Conservation (phyloP, 768 basidiomycete species). For the Clitopilus passeckerianus region DNA sequence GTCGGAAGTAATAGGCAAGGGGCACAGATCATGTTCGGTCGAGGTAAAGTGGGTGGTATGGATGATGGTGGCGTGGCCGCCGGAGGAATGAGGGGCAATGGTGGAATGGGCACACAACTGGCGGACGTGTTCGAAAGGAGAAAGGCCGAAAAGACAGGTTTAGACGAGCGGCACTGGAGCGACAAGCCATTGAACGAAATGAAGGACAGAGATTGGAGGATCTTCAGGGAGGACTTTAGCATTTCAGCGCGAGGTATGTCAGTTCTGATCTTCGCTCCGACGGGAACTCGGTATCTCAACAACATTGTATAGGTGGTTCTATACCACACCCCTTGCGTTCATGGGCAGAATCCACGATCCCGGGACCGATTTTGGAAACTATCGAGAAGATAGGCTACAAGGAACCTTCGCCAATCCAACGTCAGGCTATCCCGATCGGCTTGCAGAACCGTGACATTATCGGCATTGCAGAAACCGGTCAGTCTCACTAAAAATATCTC, state of each 20-base stretch:
- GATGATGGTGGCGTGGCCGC: constrained; percentile 65
- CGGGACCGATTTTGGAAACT: constrained; percentile 69
- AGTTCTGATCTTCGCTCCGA: constrained; percentile 1
- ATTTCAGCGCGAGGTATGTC: constrained; percentile 82
- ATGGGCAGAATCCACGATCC: constrained; percentile 88
- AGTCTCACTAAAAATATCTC: constrained; percentile 12
- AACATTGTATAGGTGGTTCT: constrained; percentile 59
- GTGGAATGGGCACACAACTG: constrained; percentile 41
- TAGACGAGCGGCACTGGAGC: constrained; percentile 97
- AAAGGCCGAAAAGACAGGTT: constrained; percentile 71
- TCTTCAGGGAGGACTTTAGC: constrained; percentile 97
- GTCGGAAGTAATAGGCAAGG: constrained; percentile 71
- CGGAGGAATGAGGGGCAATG: constrained; percentile 22
- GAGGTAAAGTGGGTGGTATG: constrained; percentile 82
- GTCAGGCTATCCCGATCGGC: constrained; percentile 99
- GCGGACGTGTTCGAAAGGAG: constrained; percentile 82
- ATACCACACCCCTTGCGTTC: constrained; percentile 93
- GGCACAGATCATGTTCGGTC: constrained; percentile 85
- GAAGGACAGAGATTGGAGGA: constrained; percentile 98
- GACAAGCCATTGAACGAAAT: constrained; percentile 91
- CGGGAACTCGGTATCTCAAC: not conserved
- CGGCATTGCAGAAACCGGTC: constrained; percentile 97
- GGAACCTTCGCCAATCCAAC: constrained; percentile 94
- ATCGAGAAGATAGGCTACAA: constrained; percentile 94
- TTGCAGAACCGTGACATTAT: constrained; percentile 95